Evolutionary conservation across 2,329 filamentous ascomycete species (phyloP), one percentile per base, ranked within the genome.

Genomic region (Trichophyton verrucosum): DNA sequence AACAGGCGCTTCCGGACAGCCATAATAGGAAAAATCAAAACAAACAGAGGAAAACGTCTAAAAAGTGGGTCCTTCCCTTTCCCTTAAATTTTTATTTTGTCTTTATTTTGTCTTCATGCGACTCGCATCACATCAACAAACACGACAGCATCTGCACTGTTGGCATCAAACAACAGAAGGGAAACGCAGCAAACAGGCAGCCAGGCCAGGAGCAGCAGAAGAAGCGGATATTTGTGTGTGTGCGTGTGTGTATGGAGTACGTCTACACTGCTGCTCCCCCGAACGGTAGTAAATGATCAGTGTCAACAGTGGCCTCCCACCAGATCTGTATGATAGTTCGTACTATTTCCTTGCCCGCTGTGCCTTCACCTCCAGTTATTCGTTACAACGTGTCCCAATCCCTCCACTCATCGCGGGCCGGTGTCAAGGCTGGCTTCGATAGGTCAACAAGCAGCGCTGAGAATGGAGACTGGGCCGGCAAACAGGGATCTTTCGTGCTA

Each of bases 21-120:
- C 40, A 2, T 38, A 61, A 61, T 47, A 53, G 57, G 62, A 62
- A 62, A 62, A 53, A 62, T 47, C 53, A 61, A 62, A 64, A 64
- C 56, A 64, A 64, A 64, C 61, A 64, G 59, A 59, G n/a, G 15
- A n/a, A 8, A n/a, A 17, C 6, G 40, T 38, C 33, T 38, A 44
- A 44, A 44, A 44, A 44, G 40, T 44, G 40, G 40, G n/a, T n/a
- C n/a, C n/a, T 44, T 44, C 15, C n/a, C n/a, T 44, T 44, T 38
- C 33, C 33, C 33, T 38, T 38, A 38, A 56, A 57, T 9, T 57
- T 57, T 36, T 33, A 36, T 36, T 30, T 40, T 56, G 27, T 56
- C 51, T 57, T 36, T 33, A 36, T 36, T 30, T 40, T 56, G 27
- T 56, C 51, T 47, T 47, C 20, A 20, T 47, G 51, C 40, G n/a